Conservation (phyloP, 164 flowering plant genomes). For the Kalanchoe fedtschenkoi region DNA sequence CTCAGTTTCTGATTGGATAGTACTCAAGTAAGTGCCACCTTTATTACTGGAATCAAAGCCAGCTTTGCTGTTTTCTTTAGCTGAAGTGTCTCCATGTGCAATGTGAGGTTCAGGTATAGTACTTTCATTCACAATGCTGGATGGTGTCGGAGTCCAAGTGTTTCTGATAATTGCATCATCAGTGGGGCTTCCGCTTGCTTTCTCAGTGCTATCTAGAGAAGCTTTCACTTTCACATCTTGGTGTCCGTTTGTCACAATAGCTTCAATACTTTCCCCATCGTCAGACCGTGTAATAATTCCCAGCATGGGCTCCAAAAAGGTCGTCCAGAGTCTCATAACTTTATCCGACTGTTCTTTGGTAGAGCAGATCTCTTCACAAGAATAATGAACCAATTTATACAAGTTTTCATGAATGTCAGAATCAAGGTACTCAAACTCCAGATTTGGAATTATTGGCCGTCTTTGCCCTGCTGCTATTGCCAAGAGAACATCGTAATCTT, state of each 20-base stretch:
- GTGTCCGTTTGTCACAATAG: constrained; percentile 16
- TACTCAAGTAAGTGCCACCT: constrained; percentile 10
- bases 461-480: constrained; percentile 37
- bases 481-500: constrained; percentile 38
- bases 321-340: constrained; percentile 46
- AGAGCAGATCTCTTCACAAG: constrained; percentile 54
- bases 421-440: constrained; percentile 40
- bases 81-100: neutral
- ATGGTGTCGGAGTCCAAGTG: constrained; percentile 20
- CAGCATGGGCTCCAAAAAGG: constrained; percentile 52
- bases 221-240: constrained; percentile 10
- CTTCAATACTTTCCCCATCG: constrained; percentile 10
- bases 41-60: constrained; percentile 9
- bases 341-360: constrained; percentile 47
- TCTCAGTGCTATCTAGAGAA: constrained; percentile 17
- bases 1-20: constrained; percentile 14
- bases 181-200: constrained; percentile 23
- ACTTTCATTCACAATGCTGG: constrained; percentile 21
- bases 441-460: constrained; percentile 27
- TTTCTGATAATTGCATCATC: constrained; percentile 16
- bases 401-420: constrained; percentile 42
- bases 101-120: constrained; percentile 10
- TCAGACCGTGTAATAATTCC: constrained; percentile 30
- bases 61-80: constrained; percentile 15
- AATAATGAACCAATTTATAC: constrained; percentile 44